Evolutionary conservation across 306 rosid species (phyloP).

Genomic region (Calophaca sinica): DNA sequence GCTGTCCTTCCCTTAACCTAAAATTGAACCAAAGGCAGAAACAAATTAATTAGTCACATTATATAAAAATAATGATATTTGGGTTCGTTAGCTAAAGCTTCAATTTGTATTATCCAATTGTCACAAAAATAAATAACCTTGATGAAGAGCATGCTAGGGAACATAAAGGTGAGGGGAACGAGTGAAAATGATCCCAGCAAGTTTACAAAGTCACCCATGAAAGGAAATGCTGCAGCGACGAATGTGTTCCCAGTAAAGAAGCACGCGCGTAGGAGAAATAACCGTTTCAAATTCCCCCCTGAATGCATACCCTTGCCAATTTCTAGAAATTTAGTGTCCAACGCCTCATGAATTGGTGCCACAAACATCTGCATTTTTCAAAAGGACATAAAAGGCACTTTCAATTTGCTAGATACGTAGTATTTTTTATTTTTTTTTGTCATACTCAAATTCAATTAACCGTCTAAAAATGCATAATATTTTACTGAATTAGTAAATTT

Average conservation of each 20-base stretch:
- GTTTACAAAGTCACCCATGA: conserved; percentile 69
- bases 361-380: conserved; percentile 55
- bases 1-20: conserved; percentile 64
- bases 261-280: conserved; percentile 47
- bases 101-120: background rate
- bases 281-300: conserved; percentile 50
- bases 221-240: conserved; percentile 62
- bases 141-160: conserved; percentile 71
- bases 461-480: no score
- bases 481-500: no score
- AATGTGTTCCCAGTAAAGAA: conserved; percentile 56
- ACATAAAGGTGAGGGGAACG: conserved; percentile 63
- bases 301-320: conserved; percentile 52
- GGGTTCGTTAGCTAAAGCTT: no score
- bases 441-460: no score
- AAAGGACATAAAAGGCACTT: no score
- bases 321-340: conserved; percentile 60
- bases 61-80: background rate
- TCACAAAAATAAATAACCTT: conserved; percentile 48
- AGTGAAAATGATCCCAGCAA: conserved; percentile 62
- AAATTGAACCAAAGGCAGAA: conserved; percentile 4
- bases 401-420: no score
- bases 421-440: no score
- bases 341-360: conserved; percentile 60
- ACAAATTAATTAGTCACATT: background rate